phyloP scores from a whole-genome alignment of 768 basidiomycete genomes.

The Boletus pseudo-olivaceus region DNA sequence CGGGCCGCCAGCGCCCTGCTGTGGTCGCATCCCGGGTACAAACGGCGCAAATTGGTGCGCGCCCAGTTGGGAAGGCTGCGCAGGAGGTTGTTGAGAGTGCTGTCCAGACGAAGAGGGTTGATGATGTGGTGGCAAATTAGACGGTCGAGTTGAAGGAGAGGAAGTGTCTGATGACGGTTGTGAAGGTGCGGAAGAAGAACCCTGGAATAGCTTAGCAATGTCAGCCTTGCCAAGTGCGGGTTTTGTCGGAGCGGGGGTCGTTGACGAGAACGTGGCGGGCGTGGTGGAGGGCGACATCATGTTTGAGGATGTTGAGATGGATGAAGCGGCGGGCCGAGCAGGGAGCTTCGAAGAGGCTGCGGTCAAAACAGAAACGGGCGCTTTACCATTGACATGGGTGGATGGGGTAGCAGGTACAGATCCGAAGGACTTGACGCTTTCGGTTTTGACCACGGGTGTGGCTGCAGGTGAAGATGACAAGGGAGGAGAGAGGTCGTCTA shows the following conservation, averaged over 20 bases:
- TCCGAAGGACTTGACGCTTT: conserved; percentile 80
- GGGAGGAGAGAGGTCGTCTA: conserved; percentile 73
- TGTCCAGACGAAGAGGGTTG: conserved; percentile 36
- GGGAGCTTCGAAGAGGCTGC: conserved; percentile 35
- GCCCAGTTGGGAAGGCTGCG: conserved; percentile 41
- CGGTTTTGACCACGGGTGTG: conserved; percentile 59
- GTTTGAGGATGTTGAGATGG: conserved; percentile 23
- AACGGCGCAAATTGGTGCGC: conserved; percentile 45
- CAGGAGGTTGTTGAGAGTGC: conserved; percentile 37
- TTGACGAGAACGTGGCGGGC: conserved; percentile 32
- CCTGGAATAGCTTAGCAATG: conserved; percentile 41
- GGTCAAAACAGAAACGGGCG: conserved; percentile 43
- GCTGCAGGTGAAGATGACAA: conserved; percentile 82
- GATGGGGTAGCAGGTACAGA: conserved; percentile 55
- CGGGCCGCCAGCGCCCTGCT: conserved; percentile 48
- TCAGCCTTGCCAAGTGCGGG: conserved; percentile 34
- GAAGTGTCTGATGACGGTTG: conserved; percentile 52
- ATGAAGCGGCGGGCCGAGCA: conserved; percentile 24
- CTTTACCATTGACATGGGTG: conserved; percentile 61
- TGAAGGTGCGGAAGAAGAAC: conserved; percentile 37
- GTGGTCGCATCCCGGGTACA: conserved; percentile 47
- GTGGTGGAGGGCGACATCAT: conserved; percentile 32
- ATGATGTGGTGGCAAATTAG: conserved; percentile 49
- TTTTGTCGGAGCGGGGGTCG: conserved; percentile 34
- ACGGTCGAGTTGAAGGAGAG: conserved; percentile 55